Evolutionary conservation across 805 yeast species (phyloP), one percentile per base, ranked within the genome.

Genomic region (Candida adriatica): DNA sequence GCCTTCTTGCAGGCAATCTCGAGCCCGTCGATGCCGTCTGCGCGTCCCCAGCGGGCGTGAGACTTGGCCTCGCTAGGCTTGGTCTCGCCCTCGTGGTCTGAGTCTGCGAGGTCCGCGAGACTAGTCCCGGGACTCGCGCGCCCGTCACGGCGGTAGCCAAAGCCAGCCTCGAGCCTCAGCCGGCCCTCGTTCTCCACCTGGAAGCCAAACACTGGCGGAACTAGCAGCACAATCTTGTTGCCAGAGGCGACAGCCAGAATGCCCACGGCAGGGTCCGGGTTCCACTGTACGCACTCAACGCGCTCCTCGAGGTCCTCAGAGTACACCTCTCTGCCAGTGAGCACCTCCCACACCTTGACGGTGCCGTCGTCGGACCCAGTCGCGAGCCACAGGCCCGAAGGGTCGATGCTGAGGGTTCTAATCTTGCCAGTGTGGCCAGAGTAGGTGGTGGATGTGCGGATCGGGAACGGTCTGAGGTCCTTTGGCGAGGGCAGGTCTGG

Each of bases 351-450:
- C n/a, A 92, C 70, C 46, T 96, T 73, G 6, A 92, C 88, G 13
- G 88, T 73, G 34, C 97, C 97, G 55, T 92, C 98, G 55, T 92
- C 97, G 13, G 95, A 83, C 37, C 96, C 98, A 4, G 98, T 92
- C 14, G 98, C 98, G 35, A 92, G 65, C 92, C 95, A 92, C 47
- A 81, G 67, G 5, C 98, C 98, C 19, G 77, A 67, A 30, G 95
- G 94, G 54, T 90, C 95, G 29, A 90, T 71, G 7, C 88, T 74
- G 18, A 92, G 52, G 2, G 90, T 68, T 56, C 98, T 78, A 30
- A 92, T 78, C 49, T 79, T 79, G 26, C 80, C 95, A 26, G 62
- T 61, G 55, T 90, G 98, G 18, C 98, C 98, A 39, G 68, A 69
- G 56, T 75, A 90, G 2, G 76, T 60, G 5, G 95, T 87, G 4